Evolutionary conservation across 805 yeast genomes (phyloP).

Genomic region (Lipomyces japonicus): DNA sequence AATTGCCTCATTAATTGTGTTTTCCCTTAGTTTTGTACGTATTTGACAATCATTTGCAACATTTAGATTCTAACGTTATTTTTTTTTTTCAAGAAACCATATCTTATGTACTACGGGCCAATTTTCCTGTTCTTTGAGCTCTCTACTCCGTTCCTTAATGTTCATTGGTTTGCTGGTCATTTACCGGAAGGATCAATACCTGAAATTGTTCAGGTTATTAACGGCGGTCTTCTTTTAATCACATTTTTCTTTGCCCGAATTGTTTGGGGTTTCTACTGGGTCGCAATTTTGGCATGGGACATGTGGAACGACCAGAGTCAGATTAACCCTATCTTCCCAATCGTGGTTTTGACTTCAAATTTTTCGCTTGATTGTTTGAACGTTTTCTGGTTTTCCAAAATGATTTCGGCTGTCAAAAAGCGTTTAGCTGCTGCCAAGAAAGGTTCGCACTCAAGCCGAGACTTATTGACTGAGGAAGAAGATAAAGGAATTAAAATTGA

Average conservation of each 20-base stretch:
- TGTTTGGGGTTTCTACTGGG: constrained; percentile 81
- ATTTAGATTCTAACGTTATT: not conserved
- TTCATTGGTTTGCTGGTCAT: constrained; percentile 85
- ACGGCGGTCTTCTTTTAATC: constrained; percentile 66
- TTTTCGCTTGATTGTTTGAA: constrained; percentile 63
- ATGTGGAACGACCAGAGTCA: constrained; percentile 46
- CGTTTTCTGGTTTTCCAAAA: constrained; percentile 81
- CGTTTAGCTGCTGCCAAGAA: constrained; percentile 12
- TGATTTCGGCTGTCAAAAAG: constrained; percentile 61
- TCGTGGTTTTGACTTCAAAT: constrained; percentile 54
- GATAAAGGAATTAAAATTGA: constrained; percentile 26
- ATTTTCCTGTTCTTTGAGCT: constrained; percentile 80
- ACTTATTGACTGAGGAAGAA: constrained; percentile 16
- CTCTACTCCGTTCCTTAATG: constrained; percentile 90
- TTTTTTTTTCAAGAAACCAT: constrained; percentile 47
- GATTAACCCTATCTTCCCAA: constrained; percentile 45
- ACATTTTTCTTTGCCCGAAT: constrained; percentile 77
- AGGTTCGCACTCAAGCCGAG: constrained; percentile 9
- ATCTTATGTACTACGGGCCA: constrained; percentile 76
- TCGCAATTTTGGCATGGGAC: constrained; percentile 48
- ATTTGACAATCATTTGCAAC: not conserved
- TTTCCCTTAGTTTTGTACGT: constrained; percentile 48
- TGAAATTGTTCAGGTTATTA: constrained; percentile 44
- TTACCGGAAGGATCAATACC: constrained; percentile 67
- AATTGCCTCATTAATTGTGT: constrained; percentile 71